A percentile compares a stretch with the other conserved stretches of the same genome.
phyloP scores from a whole-genome alignment of 2,329 filamentous ascomycete genomes.

The Herpotrichia juniperi region DNA sequence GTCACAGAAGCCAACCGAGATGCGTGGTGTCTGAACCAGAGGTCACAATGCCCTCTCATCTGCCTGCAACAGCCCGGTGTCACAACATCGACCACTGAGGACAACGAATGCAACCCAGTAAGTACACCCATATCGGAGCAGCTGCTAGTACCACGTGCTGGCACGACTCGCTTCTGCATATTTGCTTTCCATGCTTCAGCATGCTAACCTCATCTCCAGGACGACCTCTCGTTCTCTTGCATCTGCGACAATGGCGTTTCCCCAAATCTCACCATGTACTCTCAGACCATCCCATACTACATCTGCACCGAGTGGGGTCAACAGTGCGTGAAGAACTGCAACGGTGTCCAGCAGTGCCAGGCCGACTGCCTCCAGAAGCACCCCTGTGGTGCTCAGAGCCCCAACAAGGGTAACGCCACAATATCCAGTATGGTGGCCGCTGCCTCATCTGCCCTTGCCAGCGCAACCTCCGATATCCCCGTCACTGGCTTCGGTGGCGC shows the following conservation, averaged over 20 bases:
- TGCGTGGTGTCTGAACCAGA: conserved; percentile 70
- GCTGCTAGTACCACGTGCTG: neutral
- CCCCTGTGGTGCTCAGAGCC: conserved; percentile 74
- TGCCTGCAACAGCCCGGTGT: conserved; percentile 66
- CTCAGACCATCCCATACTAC: conserved; percentile 78
- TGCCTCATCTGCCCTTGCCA: conserved; percentile 45
- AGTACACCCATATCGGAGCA: conserved; percentile 22
- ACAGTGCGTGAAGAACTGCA: conserved; percentile 69
- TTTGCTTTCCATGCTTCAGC: neutral
- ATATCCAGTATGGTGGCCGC: conserved; percentile 55
- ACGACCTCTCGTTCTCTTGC: conserved; percentile 71
- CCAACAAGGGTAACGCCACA: conserved; percentile 64
- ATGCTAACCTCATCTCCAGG: conserved; percentile 15
- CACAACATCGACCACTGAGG: conserved; percentile 51
- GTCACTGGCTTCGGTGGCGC: conserved; percentile 40
- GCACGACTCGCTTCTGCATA: neutral
- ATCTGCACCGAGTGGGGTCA: conserved; percentile 74
- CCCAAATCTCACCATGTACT: conserved; percentile 79
- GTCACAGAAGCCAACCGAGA: conserved; percentile 62
- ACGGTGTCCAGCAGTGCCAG: conserved; percentile 63
- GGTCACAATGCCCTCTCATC: conserved; percentile 71
- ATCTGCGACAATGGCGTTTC: conserved; percentile 69
- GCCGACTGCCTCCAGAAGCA: conserved; percentile 63
- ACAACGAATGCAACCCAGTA: conserved; percentile 74
- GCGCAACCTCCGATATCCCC: conserved; percentile 29